Evolutionary conservation across 1,139 yeast genomes (phyloP), one percentile per base, ranked within the genome.

Genomic region (Protomyces lactucae-debilis): DNA sequence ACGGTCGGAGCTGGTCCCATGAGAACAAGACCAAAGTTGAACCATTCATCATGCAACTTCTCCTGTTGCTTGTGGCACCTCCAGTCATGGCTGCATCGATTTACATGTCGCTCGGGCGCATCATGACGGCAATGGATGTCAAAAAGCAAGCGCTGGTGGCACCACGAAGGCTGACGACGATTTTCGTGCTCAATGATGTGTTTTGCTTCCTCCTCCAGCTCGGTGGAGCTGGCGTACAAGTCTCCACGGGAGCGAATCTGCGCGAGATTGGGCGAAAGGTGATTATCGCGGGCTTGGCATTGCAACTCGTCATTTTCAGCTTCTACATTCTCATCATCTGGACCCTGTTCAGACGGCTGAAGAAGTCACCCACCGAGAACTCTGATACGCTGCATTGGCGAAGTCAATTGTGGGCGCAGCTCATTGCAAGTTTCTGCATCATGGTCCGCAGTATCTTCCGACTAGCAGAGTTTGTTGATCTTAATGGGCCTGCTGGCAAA

Each of bases 161-260:
- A 0, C 53, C 53, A 51, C 35, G 53, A 16, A 32, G 14, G 18
- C 10, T 51, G 37, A 51, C 35, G 53, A 32, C 37, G 14, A 32
- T 23, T 14, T 51, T 51, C 37, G 37, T 51, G 37, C 53, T 51
- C 37, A 51, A 51, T 16, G 53, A 51, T 25, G 53, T 51, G 8
- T 51, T 51, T 25, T 51, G 53, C 53, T 51, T 51, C 36, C 53
- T 51, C 37, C 53, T 51, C n/a, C 53, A 51, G 36, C 35, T 51
- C 4, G 53, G 53, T n/a, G 53, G 53, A 25, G 53, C 18, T 32
- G 53, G 53, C 36, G 35, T 32, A 25, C 53, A 51, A 32, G 53
- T 51, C 53, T 25, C 37, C 12, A 32, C 53, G 8, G 37, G 53
- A 25, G 53, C 35, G 53, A 51, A 51, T 1, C 37, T 32, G 37